Evolutionary conservation across 1,284 basidiomycete species (phyloP), one percentile per base, ranked within the genome.

Genomic region (Butyriboletus appendiculatus): DNA sequence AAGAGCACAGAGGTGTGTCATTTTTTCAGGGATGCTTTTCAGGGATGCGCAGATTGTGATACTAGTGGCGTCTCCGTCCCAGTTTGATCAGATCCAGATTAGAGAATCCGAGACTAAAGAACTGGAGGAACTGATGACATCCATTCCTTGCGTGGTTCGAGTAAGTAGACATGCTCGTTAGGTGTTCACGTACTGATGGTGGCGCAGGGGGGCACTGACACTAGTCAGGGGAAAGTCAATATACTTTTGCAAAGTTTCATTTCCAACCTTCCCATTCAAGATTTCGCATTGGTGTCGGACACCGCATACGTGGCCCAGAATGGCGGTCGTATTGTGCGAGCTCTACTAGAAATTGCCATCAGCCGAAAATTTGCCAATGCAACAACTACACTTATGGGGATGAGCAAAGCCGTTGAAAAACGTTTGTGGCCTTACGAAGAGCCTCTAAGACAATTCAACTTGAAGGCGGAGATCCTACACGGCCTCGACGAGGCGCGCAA

Each of bases 261-360:
- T 58, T 98, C 94, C 24, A 77, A 82, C 49, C 80, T 85, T 22
- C 80, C 78, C 42, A 78, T 98, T 24, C 92, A 98, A 57, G 97
- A 99, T 74, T 99, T 98, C 70, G 97, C 97, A 10, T 78, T 99
- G 48, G 90, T 99, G 2, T 99, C 96, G 0, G 97, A 99, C 69
- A 90, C 88, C 62, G 94, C 89, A 5, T 99, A 98, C 66, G 92
- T 88, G 38, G 91, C 92, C 30, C 93, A 95, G 65, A 99, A 99
- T 65, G 93, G 91, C 8, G 95, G 92, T 8, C 91, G 97, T 59
- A 98, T 99, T 63, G 84, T 95, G 53, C 87, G 97, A 20, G 93
- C 96, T 16, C 77, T 99, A 8, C 81, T 98, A 16, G 97, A 99
- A 70, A 97, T 99, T 40, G 92, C 92, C 0, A 83, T 99, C 61